phyloP scores from a whole-genome alignment of 2,329 filamentous ascomycete species.

The Calonectria naviculata region DNA sequence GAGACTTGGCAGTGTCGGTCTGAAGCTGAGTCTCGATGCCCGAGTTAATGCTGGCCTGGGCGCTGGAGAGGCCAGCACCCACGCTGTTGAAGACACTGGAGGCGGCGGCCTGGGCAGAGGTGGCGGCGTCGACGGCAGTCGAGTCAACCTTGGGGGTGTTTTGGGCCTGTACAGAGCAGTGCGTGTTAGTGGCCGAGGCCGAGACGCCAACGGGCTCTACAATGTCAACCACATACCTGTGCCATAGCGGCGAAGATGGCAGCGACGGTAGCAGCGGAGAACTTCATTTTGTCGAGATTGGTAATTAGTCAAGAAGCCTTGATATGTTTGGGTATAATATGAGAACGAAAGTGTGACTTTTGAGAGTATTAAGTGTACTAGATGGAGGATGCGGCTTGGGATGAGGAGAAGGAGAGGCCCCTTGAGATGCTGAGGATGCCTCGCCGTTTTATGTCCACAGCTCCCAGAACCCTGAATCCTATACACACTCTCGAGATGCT shows the following conservation, averaged over 20 bases:
- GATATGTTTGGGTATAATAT: neutral
- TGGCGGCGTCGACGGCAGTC: conserved; percentile 3
- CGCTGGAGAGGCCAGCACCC: neutral
- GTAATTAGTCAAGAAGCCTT: conserved; percentile 20
- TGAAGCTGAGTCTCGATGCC: neutral
- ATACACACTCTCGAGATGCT: conserved; percentile 11
- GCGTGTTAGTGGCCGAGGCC: neutral
- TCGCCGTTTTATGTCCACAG: conserved; percentile 13
- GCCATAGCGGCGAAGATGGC: conserved; percentile 39
- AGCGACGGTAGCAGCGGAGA: conserved; percentile 43
- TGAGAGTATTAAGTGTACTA: neutral
- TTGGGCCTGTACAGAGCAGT: conserved; percentile 11
- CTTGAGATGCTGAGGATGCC: neutral
- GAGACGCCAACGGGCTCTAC: neutral
- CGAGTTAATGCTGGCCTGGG: neutral
- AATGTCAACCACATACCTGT: conserved; percentile 4
- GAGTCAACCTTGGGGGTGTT: conserved; percentile 8
- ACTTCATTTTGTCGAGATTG: conserved; percentile 45
- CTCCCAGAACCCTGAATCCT: neutral
- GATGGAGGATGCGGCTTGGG: neutral
- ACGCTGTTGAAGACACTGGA: neutral
- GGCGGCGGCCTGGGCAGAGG: neutral
- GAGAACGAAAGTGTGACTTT: neutral
- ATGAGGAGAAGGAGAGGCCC: neutral
- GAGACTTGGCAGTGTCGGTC: neutral